These are phyloP conservation scores for Pelargonium myrrhifolium DNA, from an alignment of 441 rosid genomes.

Conservation along the genomic window DNA sequence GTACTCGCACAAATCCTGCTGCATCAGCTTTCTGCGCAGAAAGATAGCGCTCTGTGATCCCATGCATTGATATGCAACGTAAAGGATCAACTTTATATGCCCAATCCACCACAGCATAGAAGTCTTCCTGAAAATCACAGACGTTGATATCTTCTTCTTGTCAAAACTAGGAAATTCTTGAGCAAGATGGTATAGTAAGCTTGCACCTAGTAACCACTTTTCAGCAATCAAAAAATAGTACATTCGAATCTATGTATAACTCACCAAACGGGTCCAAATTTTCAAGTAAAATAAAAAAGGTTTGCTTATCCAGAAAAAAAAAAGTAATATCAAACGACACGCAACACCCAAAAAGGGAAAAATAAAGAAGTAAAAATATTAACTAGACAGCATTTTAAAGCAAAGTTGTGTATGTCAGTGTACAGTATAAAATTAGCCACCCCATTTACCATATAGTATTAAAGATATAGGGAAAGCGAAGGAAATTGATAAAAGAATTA, in stretches of 20 bases:
- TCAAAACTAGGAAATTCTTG: slow-evolving; percentile 15
- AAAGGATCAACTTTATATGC: slow-evolving; percentile 97
- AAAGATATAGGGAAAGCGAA: neutral
- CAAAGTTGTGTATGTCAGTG: neutral
- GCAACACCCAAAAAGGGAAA: neutral
- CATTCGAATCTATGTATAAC: neutral
- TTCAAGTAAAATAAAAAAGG: neutral
- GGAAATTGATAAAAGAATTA: neutral
- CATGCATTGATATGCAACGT: slow-evolving; percentile 99
- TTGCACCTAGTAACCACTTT: neutral
- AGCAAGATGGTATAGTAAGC: slow-evolving; percentile 13
- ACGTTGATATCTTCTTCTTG: slow-evolving; percentile 19
- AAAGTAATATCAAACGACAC: neutral
- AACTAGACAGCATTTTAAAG: neutral
- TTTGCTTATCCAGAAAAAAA: neutral
- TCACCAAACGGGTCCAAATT: neutral
- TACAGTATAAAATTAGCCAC: neutral
- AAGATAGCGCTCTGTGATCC: slow-evolving; percentile 90
- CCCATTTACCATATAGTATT: no score
- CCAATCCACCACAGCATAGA: slow-evolving; percentile 99
- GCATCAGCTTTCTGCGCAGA: slow-evolving; percentile 99
- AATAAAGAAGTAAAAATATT: neutral
- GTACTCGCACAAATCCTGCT: slow-evolving; percentile 95
- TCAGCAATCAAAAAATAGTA: neutral
- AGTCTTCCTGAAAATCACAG: slow-evolving; percentile 73